A percentile compares a stretch with the other conserved stretches of the same genome.
phyloP scores from a whole-genome alignment of 2,329 filamentous ascomycete genomes.

The Nigrograna mackinnonii region DNA sequence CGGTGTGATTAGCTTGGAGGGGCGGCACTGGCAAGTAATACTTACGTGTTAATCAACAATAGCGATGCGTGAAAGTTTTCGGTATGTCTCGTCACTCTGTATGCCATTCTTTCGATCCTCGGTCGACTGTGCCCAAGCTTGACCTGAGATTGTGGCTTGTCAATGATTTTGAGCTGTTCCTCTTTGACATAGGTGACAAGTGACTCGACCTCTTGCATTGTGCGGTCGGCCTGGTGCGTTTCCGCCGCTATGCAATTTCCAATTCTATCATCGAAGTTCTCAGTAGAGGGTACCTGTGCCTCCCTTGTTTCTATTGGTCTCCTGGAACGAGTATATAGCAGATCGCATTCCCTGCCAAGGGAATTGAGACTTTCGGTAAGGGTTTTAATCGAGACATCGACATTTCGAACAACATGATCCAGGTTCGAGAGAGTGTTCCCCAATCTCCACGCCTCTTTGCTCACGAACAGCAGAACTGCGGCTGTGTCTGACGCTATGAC shows the following conservation, averaged over 20 bases:
- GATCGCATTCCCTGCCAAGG: slow-evolving; percentile 23
- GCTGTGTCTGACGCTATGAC: slow-evolving; percentile 11
- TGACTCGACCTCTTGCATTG: slow-evolving; percentile 14
- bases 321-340: slow-evolving; percentile 18
- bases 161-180: slow-evolving; percentile 8
- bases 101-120: slow-evolving; percentile 6
- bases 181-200: slow-evolving; percentile 11
- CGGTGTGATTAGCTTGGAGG: too few species aligned
- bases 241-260: slow-evolving; percentile 17
- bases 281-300: slow-evolving; percentile 5
- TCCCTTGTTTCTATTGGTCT: slow-evolving; percentile 19
- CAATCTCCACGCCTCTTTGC: slow-evolving; percentile 20
- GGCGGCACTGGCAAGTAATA: too few species aligned
- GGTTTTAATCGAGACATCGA: slow-evolving; percentile 10
- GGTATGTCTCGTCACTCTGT: slow-evolving; percentile 15
- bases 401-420: slow-evolving; percentile 7
- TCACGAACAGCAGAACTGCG: slow-evolving; percentile 13
- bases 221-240: slow-evolving; percentile 14
- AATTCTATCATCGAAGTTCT: slow-evolving; percentile 11
- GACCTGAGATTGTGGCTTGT: slow-evolving; percentile 11
- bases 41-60: slow-evolving; percentile 20
- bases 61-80: slow-evolving; percentile 15
- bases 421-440: slow-evolving; percentile 18
- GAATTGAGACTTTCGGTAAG: slow-evolving; percentile 17
- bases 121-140: slow-evolving; percentile 6